Conservation (phyloP, 495 filamentous ascomycete species). For the Xanthoparmelia taractica region DNA sequence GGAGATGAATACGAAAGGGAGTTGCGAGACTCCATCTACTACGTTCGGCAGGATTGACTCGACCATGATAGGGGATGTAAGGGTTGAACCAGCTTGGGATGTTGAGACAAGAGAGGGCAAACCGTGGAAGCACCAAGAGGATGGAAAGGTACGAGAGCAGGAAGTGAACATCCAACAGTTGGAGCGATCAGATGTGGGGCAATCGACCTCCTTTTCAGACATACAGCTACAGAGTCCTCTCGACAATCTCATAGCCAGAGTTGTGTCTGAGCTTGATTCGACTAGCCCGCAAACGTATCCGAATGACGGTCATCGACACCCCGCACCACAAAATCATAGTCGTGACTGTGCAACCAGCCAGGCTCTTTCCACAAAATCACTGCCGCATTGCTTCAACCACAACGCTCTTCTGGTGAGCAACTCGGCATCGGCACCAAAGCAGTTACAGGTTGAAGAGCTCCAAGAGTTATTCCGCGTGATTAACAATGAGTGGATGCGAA, state of each 20-base stretch:
- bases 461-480: not conserved
- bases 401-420: not conserved
- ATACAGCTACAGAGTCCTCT: not conserved
- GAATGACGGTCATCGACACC: not conserved
- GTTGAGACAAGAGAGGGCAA: not conserved
- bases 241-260: not conserved
- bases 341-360: not conserved
- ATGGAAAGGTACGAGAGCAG: not conserved
- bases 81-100: too few species aligned
- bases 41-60: too few species aligned
- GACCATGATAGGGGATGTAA: too few species aligned
- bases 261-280: not conserved
- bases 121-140: not conserved
- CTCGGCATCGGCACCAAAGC: not conserved
- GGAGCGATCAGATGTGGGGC: not conserved
- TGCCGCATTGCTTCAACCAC: not conserved
- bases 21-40: too few species aligned
- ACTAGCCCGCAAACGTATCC: not conserved
- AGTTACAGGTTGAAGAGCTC: constrained; percentile 1
- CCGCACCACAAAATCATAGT: not conserved
- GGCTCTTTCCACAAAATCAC: not conserved
- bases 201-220: not conserved
- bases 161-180: not conserved
- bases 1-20: too few species aligned
- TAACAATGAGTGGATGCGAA: constrained; percentile 8